Base-by-base conservation (phyloP, 495 filamentous ascomycete species). In the Hypoxylon subgilvum region DNA sequence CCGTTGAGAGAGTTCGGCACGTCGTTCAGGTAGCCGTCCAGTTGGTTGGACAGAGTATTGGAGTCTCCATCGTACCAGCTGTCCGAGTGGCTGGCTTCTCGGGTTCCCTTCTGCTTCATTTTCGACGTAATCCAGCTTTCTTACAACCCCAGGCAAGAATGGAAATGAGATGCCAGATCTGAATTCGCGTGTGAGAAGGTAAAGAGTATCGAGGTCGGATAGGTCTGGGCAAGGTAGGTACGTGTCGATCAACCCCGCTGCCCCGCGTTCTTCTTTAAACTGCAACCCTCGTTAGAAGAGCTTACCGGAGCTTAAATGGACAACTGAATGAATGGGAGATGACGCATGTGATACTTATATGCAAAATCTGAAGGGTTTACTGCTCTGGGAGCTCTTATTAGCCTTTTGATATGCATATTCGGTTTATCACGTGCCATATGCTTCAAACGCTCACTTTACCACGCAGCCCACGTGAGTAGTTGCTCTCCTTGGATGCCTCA, bases 11-110 rank as follows among this genome's bases (percentile, higher is more conserved):
- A 76, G 23, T 78, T 69, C 5, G 88, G 86, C 22, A 96, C 94
- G 35, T 83, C 78, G 14, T 70, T 74, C n/a, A 97, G 82, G 85
- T 87, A 97, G 34, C 74, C 72, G 54, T 96, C 87, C 13, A 99
- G 86, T 75, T 96, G 82, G 8, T 69, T 69, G 1, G 82, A 83
- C 36, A 99, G 82, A 40, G 73, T 74, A 2, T 66, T 66, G 21
- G 78, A 70, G 69, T 80, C 74, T 30, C 79, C 81, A 7, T 86
- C 82, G 74, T 99, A 99, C 94, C 95, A 99, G 27, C 74, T 76
- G 30, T 70, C 67, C 4, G 83, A 82, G 50, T 85, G 83, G 52
- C 78, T 82, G 9, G 93, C 88, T 51, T 79, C 74, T 65, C 93
- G 82, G 44, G 81, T 82, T 14, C 63, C 66, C 35, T 54, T 63